Conservation (phyloP, 345 rosid genomes). For the Abelmoschus esculentus region DNA sequence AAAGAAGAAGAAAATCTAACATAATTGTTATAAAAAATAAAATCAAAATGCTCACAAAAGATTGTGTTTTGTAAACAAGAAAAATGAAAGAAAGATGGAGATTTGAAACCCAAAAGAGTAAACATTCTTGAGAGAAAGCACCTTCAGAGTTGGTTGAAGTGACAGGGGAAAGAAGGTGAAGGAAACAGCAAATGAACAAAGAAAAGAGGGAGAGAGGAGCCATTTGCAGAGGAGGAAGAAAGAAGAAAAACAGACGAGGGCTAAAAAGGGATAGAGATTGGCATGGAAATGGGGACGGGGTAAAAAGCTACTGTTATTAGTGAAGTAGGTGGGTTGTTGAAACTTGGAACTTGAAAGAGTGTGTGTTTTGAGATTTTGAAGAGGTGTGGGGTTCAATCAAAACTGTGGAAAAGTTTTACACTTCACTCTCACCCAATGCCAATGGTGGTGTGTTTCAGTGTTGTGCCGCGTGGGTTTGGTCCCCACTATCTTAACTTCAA, state of each 20-base stretch:
- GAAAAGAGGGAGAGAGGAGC: constrained; percentile 14
- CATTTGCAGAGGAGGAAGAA: constrained; percentile 17
- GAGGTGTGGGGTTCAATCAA: no score
- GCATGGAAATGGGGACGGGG: neutral
- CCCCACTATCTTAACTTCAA: no score
- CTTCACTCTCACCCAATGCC: no score
- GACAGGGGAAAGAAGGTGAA: constrained; percentile 28
- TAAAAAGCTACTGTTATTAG: neutral
- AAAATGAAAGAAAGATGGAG: neutral
- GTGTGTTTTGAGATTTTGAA: no score
- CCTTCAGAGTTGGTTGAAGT: constrained; percentile 57
- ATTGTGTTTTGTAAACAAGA: neutral
- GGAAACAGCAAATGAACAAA: constrained; percentile 11
- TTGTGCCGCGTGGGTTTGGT: no score
- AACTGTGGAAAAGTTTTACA: no score
- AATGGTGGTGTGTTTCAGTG: no score
- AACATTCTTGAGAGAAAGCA: constrained; percentile 12
- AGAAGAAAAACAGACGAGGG: neutral
- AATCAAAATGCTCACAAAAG: neutral
- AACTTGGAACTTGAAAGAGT: no score
- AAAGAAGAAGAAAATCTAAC: neutral
- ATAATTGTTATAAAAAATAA: neutral
- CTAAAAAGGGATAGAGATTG: no score
- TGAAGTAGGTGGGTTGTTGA: no score
- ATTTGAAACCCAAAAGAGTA: constrained; percentile 3